These are phyloP conservation scores for Exutisphaerella laricina DNA, from an alignment of 2,329 filamentous ascomycete species.

Conservation along the genomic window DNA sequence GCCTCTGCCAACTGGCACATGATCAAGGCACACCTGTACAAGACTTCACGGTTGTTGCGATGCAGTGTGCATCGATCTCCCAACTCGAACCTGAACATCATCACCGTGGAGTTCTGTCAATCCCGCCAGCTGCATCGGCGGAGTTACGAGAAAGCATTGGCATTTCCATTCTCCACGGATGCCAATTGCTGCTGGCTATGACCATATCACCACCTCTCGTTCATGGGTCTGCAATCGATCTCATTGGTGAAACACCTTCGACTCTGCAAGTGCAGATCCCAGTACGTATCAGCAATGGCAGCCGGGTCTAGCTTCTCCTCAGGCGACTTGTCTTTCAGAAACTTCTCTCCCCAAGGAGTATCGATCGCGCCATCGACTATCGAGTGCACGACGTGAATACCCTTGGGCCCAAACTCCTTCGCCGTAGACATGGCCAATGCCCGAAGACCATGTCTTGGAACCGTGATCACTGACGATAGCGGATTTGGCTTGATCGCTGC, in stretches of 20 bases:
- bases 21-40: too few relatives aligned
- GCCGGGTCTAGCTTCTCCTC: conserved; percentile 66
- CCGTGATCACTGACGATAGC: conserved; percentile 62
- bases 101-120: not conserved
- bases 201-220: conserved; percentile 65
- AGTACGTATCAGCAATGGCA: conserved; percentile 83
- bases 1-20: too few relatives aligned
- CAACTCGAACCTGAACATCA: too few relatives aligned
- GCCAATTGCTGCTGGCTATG: conserved; percentile 6
- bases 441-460: conserved; percentile 71
- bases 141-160: conserved; percentile 2
- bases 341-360: conserved; percentile 61
- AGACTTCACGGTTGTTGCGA: too few relatives aligned
- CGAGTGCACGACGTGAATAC: conserved; percentile 73
- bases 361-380: conserved; percentile 75
- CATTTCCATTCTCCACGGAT: not conserved
- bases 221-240: conserved; percentile 68
- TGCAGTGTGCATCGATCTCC: too few relatives aligned
- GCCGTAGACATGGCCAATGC: conserved; percentile 69
- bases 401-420: conserved; percentile 74
- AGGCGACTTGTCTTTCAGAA: conserved; percentile 46
- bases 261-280: conserved; percentile 74
- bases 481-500: conserved; percentile 68
- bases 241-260: conserved; percentile 73
- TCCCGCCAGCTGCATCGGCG: not conserved